These are phyloP conservation scores for Xenoacremonium recifei DNA, from an alignment of 2,329 filamentous ascomycete species.

Conservation along the genomic window DNA sequence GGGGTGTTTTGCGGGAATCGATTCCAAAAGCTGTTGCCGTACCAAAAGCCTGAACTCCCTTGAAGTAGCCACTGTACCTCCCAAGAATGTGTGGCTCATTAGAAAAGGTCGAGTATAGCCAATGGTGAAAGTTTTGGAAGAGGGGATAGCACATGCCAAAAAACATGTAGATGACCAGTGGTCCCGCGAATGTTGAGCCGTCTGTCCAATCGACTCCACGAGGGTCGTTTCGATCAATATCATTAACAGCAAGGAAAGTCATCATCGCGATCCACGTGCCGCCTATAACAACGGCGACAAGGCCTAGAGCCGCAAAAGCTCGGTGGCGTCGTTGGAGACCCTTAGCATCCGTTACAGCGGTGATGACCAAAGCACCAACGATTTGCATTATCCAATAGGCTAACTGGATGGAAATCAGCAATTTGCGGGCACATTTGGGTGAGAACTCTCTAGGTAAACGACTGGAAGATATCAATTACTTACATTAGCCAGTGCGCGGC, in stretches of 20 bases:
- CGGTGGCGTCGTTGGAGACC: slow-evolving; percentile 4
- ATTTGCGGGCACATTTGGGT: too few species aligned
- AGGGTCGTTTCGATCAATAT: slow-evolving; percentile 5
- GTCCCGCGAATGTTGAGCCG: slow-evolving; percentile 5
- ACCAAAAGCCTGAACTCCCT: slow-evolving; percentile 10
- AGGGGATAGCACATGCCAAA: slow-evolving; percentile 9
- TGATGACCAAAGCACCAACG: slow-evolving; percentile 7
- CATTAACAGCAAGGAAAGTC: slow-evolving; percentile 6
- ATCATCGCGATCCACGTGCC: slow-evolving; percentile 12
- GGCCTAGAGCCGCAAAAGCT: slow-evolving; percentile 3
- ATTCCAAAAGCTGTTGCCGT: slow-evolving; percentile 10
- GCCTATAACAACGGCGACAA: slow-evolving; percentile 6
- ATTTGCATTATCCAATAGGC: slow-evolving; percentile 10
- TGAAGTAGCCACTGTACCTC: slow-evolving; percentile 11
- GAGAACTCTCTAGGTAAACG: too few species aligned
- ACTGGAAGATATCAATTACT: too few species aligned
- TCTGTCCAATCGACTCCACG: slow-evolving; percentile 9
- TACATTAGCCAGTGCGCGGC: slow-evolving; percentile 7
- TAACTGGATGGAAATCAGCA: too few species aligned
- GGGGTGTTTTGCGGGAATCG: slow-evolving; percentile 6
- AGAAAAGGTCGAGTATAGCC: slow-evolving; percentile 10
- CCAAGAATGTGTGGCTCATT: slow-evolving; percentile 9
- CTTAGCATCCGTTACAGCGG: slow-evolving; percentile 5
- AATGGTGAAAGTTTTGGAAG: slow-evolving; percentile 12
- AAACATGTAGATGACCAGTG: slow-evolving; percentile 10